phyloP scores from a whole-genome alignment of 139 green algal species.

The Micromonas pusilla region DNA sequence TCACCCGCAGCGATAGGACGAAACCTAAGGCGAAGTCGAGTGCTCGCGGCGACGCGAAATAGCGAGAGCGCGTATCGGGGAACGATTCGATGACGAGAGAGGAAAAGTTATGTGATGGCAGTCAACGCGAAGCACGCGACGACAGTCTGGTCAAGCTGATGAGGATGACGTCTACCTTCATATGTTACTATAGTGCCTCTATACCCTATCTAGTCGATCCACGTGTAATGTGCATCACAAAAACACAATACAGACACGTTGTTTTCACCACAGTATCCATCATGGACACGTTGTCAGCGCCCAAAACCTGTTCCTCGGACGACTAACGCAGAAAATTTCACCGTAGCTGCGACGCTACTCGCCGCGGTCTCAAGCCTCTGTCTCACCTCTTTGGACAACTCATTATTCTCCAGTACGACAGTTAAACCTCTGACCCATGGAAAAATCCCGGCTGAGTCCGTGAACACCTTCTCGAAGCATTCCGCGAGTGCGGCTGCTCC shows the following conservation, averaged over 20 bases:
- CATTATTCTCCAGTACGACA: background rate
- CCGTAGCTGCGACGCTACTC: background rate
- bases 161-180: no score
- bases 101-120: no score
- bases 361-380: background rate
- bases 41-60: no score
- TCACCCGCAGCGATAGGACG: background rate
- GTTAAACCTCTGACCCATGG: background rate
- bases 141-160: no score
- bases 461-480: background rate
- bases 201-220: no score
- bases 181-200: no score
- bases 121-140: no score
- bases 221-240: no score
- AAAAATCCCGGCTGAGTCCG: background rate
- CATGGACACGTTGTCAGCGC: background rate
- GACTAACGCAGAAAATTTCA: background rate
- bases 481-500: background rate
- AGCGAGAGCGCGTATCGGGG: no score
- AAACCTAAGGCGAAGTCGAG: background rate
- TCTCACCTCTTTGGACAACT: background rate
- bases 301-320: background rate
- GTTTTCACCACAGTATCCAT: no score
- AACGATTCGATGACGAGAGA: no score
- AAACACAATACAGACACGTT: no score